Percentiles rank a stretch among this genome's conserved stretches.
These are phyloP conservation scores for Ceratocystis eucalypticola DNA, from an alignment of 2,329 filamentous ascomycete species.

Conservation along the genomic window DNA sequence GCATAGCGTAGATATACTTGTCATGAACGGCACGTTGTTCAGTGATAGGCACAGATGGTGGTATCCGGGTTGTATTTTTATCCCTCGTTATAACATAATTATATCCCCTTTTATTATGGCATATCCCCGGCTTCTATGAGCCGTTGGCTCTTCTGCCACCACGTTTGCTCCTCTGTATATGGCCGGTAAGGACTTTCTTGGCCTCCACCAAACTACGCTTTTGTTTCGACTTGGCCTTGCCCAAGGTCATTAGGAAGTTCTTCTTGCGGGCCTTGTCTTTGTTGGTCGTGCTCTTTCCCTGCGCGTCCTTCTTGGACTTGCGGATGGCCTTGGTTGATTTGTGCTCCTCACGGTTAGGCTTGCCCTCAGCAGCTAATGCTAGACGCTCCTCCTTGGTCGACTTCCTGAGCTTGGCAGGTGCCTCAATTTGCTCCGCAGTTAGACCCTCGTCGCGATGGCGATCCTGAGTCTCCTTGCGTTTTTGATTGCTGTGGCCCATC, in stretches of 20 bases:
- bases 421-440: constrained; percentile 84
- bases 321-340: constrained; percentile 73
- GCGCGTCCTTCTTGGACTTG: constrained; percentile 71
- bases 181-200: constrained; percentile 63
- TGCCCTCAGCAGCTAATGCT: constrained; percentile 68
- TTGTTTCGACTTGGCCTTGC: constrained; percentile 89
- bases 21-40: neutral
- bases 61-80: neutral
- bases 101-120: neutral
- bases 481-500: constrained; percentile 33
- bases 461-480: constrained; percentile 35
- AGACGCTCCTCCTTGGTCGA: constrained; percentile 80
- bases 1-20: neutral
- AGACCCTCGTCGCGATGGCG: constrained; percentile 77
- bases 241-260: constrained; percentile 97
- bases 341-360: constrained; percentile 64
- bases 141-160: constrained; percentile 70
- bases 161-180: constrained; percentile 69
- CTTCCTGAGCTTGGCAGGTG: constrained; percentile 68
- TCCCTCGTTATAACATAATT: neutral
- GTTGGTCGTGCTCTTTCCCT: constrained; percentile 95
- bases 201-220: constrained; percentile 88
- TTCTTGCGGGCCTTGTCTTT: constrained; percentile 93
- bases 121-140: constrained; percentile 20
- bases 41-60: neutral